Conservation (phyloP, 805 yeast species). For the Ogataea zsoltii region DNA sequence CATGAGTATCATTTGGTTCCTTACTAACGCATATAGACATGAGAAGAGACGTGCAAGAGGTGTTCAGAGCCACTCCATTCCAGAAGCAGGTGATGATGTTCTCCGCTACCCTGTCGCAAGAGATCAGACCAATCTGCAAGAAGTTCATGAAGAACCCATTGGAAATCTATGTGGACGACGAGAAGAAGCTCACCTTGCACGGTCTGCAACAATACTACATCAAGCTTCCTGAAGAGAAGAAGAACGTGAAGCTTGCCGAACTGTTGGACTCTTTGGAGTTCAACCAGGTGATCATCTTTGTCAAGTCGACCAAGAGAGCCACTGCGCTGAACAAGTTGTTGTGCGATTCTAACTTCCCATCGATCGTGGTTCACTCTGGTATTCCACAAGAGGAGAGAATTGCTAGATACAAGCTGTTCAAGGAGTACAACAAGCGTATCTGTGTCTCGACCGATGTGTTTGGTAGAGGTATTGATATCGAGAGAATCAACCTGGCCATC, state of each 20-base stretch:
- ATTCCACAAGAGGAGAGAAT: constrained; percentile 98
- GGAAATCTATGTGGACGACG: constrained; percentile 97
- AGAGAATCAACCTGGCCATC: constrained; percentile 96
- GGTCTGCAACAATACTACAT: constrained; percentile 96
- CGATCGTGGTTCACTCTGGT: constrained; percentile 94
- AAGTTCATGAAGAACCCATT: constrained; percentile 97
- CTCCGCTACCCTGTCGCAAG: constrained; percentile 92
- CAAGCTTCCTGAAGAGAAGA: constrained; percentile 86
- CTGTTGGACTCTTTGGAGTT: constrained; percentile 91
- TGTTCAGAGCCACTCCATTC: constrained; percentile 95
- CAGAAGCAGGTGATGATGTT: constrained; percentile 99
- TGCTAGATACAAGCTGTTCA: constrained; percentile 91
- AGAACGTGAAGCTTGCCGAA: constrained; percentile 90
- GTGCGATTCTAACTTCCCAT: constrained; percentile 93
- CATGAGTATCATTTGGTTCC: neutral
- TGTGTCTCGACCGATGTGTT: constrained; percentile 98
- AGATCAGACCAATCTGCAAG: constrained; percentile 94
- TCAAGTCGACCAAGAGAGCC: constrained; percentile 88
- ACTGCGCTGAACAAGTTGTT: constrained; percentile 85
- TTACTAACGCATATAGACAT: constrained; percentile 57
- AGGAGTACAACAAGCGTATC: constrained; percentile 97
- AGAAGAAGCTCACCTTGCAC: constrained; percentile 94
- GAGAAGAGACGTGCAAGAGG: constrained; percentile 99
- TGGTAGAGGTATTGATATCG: constrained; percentile 99
- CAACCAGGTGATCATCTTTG: constrained; percentile 97